These are phyloP conservation scores for Geotrichum bryndzae DNA, from an alignment of 1,139 yeast genomes.

Conservation along the genomic window DNA sequence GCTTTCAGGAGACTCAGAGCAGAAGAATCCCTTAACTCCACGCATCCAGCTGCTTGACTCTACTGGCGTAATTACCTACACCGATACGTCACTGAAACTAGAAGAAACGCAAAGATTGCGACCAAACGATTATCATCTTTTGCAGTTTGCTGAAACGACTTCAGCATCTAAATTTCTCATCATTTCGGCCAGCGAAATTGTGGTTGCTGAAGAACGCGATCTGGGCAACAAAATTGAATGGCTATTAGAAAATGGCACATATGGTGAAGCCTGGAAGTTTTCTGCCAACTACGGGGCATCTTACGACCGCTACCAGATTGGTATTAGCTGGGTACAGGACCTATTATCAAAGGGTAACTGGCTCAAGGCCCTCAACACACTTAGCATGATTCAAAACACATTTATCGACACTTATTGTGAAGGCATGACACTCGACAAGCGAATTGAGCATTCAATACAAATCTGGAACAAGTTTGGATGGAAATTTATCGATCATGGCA, in stretches of 20 bases:
- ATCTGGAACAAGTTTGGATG: conserved; percentile 68
- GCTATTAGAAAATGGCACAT: conserved; percentile 53
- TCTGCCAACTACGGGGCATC: conserved; percentile 51
- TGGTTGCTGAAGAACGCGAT: conserved; percentile 64
- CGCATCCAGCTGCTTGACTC: conserved; percentile 36
- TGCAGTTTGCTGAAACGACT: conserved; percentile 19
- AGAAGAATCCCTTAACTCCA: conserved; percentile 60
- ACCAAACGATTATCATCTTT: conserved; percentile 68
- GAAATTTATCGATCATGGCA: conserved; percentile 45
- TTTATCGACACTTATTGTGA: conserved; percentile 24
- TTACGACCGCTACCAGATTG: conserved; percentile 51
- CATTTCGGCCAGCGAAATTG: conserved; percentile 75
- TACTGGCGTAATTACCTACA: conserved; percentile 67
- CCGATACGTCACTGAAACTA: conserved; percentile 68
- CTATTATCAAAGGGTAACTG: conserved; percentile 48
- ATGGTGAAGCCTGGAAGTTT: conserved; percentile 69
- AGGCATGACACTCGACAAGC: not conserved
- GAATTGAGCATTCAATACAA: not conserved
- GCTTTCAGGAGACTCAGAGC: conserved; percentile 41
- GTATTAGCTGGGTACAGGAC: conserved; percentile 54
- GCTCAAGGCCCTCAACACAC: conserved; percentile 50
- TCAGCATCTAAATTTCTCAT: conserved; percentile 47
- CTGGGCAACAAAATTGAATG: conserved; percentile 65
- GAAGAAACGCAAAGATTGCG: conserved; percentile 51
- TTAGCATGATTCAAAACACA: conserved; percentile 40